Evolutionary conservation across 805 yeast species (phyloP).

Genomic region (Candida incommunis): DNA sequence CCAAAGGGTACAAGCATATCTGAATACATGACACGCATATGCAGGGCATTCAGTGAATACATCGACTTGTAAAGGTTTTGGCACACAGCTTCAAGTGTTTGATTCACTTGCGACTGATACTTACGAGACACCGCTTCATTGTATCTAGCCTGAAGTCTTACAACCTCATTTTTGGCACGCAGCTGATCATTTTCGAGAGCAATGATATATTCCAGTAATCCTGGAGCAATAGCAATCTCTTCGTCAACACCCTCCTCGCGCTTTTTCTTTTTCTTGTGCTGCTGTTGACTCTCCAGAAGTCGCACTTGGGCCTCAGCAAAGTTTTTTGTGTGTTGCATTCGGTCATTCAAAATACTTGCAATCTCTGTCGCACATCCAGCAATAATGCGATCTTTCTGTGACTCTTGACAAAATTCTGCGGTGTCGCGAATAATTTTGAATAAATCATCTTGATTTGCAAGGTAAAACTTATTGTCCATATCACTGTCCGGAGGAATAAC

Average conservation of each 20-base stretch:
- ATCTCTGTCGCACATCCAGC: slow-evolving; percentile 68
- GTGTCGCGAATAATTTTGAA: slow-evolving; percentile 81
- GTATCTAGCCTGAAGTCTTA: slow-evolving; percentile 52
- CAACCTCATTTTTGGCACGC: slow-evolving; percentile 53
- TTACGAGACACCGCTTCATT: slow-evolving; percentile 51
- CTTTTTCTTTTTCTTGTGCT: slow-evolving; percentile 19
- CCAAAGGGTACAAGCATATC: slow-evolving; percentile 54
- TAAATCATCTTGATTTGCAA: slow-evolving; percentile 68
- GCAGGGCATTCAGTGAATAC: slow-evolving; percentile 41
- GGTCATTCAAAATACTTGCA: slow-evolving; percentile 39
- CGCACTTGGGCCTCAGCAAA: slow-evolving; percentile 41
- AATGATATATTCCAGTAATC: slow-evolving; percentile 63
- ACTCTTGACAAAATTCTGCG: slow-evolving; percentile 73
- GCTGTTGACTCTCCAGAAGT: slow-evolving; percentile 15
- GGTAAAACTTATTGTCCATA: slow-evolving; percentile 45
- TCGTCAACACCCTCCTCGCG: slow-evolving; percentile 26
- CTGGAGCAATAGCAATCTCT: slow-evolving; percentile 44
- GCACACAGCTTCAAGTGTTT: slow-evolving; percentile 45
- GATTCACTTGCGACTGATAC: slow-evolving; percentile 45
- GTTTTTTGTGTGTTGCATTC: slow-evolving; percentile 50
- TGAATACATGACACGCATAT: slow-evolving; percentile 50
- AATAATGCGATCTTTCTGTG: slow-evolving; percentile 66
- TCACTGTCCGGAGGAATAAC: slow-evolving; percentile 60
- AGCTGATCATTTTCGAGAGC: slow-evolving; percentile 80
- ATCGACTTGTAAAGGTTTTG: slow-evolving; percentile 72